Percentiles rank a stretch among this genome's conserved stretches.
Evolutionary conservation across 2,329 filamentous ascomycete species (phyloP).

Genomic region (Geosmithia putterillii): DNA sequence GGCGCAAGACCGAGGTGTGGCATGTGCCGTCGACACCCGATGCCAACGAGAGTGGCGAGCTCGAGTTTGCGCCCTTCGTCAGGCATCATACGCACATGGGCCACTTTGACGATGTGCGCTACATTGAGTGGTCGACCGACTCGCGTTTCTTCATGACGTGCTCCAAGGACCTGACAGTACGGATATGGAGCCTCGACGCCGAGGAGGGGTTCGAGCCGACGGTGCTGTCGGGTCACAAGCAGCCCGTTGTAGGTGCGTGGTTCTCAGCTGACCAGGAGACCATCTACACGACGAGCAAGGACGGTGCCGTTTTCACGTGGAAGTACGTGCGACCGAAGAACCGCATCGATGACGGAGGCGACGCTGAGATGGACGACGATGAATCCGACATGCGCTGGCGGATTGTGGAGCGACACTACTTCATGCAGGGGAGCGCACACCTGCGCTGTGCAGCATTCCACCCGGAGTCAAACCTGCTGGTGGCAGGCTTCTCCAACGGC

Average conservation of each 20-base stretch:
- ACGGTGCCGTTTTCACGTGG: conserved; percentile 95
- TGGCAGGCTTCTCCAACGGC: conserved; percentile 91
- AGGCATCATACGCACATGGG: conserved; percentile 74
- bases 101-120: conserved; percentile 77
- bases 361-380: conserved; percentile 46
- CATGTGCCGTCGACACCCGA: conserved; percentile 86
- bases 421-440: conserved; percentile 80
- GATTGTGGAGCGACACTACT: conserved; percentile 84
- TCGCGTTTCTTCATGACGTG: conserved; percentile 90
- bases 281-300: conserved; percentile 93
- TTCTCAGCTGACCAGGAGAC: conserved; percentile 91
- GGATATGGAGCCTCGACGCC: conserved; percentile 86
- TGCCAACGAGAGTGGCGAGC: conserved; percentile 61
- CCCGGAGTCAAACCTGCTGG: conserved; percentile 75
- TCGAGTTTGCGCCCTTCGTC: conserved; percentile 93
- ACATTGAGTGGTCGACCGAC: conserved; percentile 91
- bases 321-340: conserved; percentile 57
- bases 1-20: conserved; percentile 87
- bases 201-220: conserved; percentile 86
- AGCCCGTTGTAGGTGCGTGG: conserved; percentile 87
- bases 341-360: conserved; percentile 25
- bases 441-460: conserved; percentile 89
- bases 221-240: conserved; percentile 79
- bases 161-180: conserved; percentile 81
- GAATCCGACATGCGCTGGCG: conserved; percentile 69